These are phyloP conservation scores for Cladophialophora bantiana DNA, from an alignment of 2,329 filamentous ascomycete species.

Conservation along the genomic window DNA sequence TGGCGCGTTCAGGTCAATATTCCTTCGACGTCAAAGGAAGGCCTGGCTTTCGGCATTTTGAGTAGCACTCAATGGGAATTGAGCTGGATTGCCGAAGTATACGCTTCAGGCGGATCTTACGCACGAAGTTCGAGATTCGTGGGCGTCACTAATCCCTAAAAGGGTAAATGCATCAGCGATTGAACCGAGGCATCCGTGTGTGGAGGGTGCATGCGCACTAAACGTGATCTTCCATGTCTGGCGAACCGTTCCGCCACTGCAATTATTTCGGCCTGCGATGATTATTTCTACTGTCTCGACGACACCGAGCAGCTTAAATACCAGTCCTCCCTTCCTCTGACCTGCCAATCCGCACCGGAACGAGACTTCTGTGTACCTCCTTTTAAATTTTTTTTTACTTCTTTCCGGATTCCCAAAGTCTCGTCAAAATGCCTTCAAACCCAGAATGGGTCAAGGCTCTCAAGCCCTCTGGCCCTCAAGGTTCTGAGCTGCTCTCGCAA, in stretches of 20 bases:
- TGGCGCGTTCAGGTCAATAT: not conserved
- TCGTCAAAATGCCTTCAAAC: constrained; percentile 46
- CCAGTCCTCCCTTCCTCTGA: not conserved
- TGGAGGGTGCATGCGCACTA: not conserved
- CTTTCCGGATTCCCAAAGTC: constrained; percentile 2
- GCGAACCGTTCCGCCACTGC: not conserved
- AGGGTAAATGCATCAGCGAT: not conserved
- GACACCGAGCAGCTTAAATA: constrained; percentile 13
- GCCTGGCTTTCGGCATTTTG: constrained; percentile 5
- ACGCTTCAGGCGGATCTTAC: constrained; percentile 2
- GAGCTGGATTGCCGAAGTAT: constrained; percentile 19
- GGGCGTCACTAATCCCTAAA: constrained; percentile 3
- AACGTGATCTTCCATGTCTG: constrained; percentile 2
- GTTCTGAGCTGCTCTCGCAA: constrained; percentile 70
- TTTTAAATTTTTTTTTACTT: not conserved
- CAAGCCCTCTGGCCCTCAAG: constrained; percentile 71
- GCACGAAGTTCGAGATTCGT: constrained; percentile 15
- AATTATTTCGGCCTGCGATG: constrained; percentile 14
- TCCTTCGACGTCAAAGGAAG: not conserved
- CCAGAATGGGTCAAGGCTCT: constrained; percentile 72
- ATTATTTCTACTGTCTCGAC: not conserved
- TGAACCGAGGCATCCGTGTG: constrained; percentile 12
- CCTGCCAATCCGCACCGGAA: not conserved
- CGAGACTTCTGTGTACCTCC: not conserved
- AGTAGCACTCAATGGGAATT: constrained; percentile 7